A percentile compares a stretch with the other conserved stretches of the same genome.
These are phyloP conservation scores for Trametes sp. DNA, from an alignment of 1,284 basidiomycete genomes.

Conservation along the genomic window DNA sequence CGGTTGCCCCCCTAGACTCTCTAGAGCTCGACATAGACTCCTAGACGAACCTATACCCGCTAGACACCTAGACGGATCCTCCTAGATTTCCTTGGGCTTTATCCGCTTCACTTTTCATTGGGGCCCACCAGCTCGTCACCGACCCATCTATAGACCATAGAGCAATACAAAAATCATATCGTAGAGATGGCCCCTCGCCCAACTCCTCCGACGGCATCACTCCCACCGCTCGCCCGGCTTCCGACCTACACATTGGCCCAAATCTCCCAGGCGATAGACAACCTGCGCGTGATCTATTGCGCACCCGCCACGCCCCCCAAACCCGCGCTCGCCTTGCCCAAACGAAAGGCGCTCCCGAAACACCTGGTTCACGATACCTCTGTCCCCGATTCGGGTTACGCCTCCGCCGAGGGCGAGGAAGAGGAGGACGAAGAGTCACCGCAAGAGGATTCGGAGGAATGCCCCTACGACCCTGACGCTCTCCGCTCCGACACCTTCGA, in stretches of 20 bases:
- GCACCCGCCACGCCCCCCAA: conserved; percentile 28
- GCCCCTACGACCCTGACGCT: conserved; percentile 46
- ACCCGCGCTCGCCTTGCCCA: conserved; percentile 11
- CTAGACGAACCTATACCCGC: conserved; percentile 38
- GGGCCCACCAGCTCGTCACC: conserved; percentile 2
- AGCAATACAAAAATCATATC: conserved; percentile 8
- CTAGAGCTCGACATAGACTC: conserved; percentile 33
- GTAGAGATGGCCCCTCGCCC: conserved; percentile 24
- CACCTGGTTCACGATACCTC: conserved; percentile 48
- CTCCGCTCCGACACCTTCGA: conserved; percentile 60
- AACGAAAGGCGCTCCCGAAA: conserved; percentile 31
- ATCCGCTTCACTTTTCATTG: neutral
- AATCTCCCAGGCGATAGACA: conserved; percentile 47
- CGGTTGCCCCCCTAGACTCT: conserved; percentile 34
- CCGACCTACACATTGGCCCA: conserved; percentile 41
- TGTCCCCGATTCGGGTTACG: conserved; percentile 68
- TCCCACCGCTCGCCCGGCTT: conserved; percentile 57
- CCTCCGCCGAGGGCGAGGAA: conserved; percentile 63
- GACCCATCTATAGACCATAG: neutral
- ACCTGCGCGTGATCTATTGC: conserved; percentile 56
- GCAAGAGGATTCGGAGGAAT: conserved; percentile 42
- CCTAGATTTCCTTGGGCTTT: conserved; percentile 8
- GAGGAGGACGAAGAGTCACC: conserved; percentile 43
- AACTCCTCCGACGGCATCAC: conserved; percentile 50
- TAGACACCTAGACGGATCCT: conserved; percentile 26